phyloP scores from a whole-genome alignment of 148 eudicot species.

The Rhododendron ferrugineum region DNA sequence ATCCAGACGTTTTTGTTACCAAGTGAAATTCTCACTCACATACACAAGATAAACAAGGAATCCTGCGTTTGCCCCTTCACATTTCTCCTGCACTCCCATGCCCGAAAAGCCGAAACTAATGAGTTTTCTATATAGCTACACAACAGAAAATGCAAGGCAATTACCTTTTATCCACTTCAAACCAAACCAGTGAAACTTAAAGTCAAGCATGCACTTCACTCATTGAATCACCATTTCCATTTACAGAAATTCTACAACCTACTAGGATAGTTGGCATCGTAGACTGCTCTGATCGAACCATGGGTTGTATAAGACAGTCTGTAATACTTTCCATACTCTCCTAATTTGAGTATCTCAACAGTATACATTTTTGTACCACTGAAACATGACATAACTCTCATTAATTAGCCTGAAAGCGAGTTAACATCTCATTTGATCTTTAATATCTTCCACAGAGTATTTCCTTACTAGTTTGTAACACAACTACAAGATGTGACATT shows the following conservation, averaged over 20 bases:
- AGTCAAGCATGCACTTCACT: neutral
- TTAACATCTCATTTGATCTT: neutral
- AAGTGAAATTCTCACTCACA: neutral
- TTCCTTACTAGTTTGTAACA: neutral
- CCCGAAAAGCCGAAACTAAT: neutral
- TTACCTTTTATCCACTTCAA: neutral
- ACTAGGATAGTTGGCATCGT: neutral
- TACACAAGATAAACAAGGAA: conserved; percentile 9
- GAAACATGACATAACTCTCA: neutral
- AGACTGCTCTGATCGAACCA: neutral
- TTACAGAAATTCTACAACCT: neutral
- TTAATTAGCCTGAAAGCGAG: neutral
- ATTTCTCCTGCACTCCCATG: neutral
- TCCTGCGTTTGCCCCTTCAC: neutral
- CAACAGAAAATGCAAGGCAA: neutral
- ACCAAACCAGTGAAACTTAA: neutral
- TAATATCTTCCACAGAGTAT: neutral
- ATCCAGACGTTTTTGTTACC: neutral
- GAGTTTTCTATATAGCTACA: neutral
- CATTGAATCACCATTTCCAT: neutral
- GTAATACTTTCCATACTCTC: neutral
- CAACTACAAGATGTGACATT: neutral
- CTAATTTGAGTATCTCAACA: neutral
- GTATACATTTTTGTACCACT: neutral
- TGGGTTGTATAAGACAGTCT: neutral